Evolutionary conservation across 139 green algal species (phyloP).

Genomic region (Ostreobium quekettii): DNA sequence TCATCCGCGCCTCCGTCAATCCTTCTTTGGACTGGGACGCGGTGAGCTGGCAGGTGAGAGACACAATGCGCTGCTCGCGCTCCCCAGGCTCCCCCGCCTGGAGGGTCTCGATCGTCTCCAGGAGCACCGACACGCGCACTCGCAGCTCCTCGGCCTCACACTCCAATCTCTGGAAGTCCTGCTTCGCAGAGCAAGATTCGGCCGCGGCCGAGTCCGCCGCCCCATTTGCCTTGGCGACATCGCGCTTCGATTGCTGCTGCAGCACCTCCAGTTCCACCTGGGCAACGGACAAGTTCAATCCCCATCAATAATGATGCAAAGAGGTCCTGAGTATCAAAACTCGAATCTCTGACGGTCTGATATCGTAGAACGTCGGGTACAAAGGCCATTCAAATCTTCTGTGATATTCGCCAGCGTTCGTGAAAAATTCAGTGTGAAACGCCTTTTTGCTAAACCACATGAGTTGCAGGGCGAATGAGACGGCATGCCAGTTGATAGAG

Average conservation of each 20-base stretch:
- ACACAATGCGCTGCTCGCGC: conserved; percentile 40
- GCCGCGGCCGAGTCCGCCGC: conserved; percentile 9
- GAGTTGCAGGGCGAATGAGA: too few relatives aligned
- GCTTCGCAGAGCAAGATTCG: not conserved
- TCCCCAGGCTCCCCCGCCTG: conserved; percentile 44
- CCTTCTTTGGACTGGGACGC: conserved; percentile 9
- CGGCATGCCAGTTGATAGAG: too few relatives aligned
- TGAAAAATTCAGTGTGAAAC: too few relatives aligned
- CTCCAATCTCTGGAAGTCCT: conserved; percentile 17
- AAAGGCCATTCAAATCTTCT: too few relatives aligned
- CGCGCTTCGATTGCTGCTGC: not conserved
- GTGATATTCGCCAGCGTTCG: too few relatives aligned
- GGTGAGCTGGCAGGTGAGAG: conserved; percentile 52
- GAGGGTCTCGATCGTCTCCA: conserved; percentile 67
- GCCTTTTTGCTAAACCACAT: too few relatives aligned
- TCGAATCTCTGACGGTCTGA: too few relatives aligned
- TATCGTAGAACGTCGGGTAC: too few relatives aligned
- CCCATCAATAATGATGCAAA: too few relatives aligned
- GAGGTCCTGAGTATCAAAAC: too few relatives aligned
- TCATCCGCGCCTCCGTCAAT: not conserved
- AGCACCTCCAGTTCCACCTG: not conserved
- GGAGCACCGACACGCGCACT: conserved; percentile 43
- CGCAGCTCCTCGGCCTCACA: conserved; percentile 37
- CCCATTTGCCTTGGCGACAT: not conserved
- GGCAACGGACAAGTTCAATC: too few relatives aligned